Evolutionary conservation across 768 basidiomycete species (phyloP), one percentile per base, ranked within the genome.

Genomic region (Tylopilus sp.): DNA sequence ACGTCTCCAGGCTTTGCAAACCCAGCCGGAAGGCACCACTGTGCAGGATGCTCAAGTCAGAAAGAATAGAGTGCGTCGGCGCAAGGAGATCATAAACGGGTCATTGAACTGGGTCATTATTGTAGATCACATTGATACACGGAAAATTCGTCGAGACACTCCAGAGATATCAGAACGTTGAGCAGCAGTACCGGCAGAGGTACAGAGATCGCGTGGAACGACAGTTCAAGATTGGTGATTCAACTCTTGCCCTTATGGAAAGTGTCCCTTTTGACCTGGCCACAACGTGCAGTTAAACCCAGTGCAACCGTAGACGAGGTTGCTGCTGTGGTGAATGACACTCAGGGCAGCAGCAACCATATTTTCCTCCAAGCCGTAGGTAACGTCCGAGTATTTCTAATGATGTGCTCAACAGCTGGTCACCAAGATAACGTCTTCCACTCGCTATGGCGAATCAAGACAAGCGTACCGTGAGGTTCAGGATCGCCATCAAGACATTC

Each of bases 401-500:
- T 35, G n/a, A 36, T 44, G 47, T 25, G 18, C 48, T 41, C 31
- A 46, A 43, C 20, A 3, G 0, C 11, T 46, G 25, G n/a, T 35
- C 7, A 9, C 30, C 9, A 54, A 91, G 90, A 74, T 94, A 40
- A 78, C 86, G 38, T 76, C 76, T 25, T 88, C 89, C n/a, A 83
- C 80, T 45, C 81, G 83, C n/a, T 91, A 91, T 67, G 89, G 85
- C 28, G 87, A 91, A 57, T 85, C 91, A 15, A 76, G 91, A 42
- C 79, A 80, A 40, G 93, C 89, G 0, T 91, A 86, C 67, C 79
- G 82, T 44, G 94, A 97, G 69, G 92, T 94, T 0, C 94, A 95
- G 65, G 83, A 88, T 51, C 80, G 94, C 31, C 91, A 95, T 64
- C 79, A 85, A 61, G 92, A 97, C 53, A 80, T 98, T 58, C 78